Evolutionary conservation across 192 early-diverging fungal genomes (phyloP), one percentile per base, ranked within the genome.

Genomic region (Mortierella antarctica): DNA sequence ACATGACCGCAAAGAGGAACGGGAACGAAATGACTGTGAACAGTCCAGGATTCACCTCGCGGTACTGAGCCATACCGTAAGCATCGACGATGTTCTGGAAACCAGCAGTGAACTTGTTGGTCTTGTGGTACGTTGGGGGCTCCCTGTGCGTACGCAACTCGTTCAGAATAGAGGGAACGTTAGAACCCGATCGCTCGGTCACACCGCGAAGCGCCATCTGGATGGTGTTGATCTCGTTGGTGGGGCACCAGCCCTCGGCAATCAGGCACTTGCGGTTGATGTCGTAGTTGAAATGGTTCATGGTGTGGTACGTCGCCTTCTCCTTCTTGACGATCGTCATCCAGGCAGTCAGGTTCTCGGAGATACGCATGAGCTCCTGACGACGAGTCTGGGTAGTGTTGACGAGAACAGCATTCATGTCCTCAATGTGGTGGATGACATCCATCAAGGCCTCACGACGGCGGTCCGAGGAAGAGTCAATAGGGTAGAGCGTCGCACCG

Each of bases 1-100:
- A 99, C 98, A 99, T 99, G 65, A 99, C 90, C 55, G 98, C 97
- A 85, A 99, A 99, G 63, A 99, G 83, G 82, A 99, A 99, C n/a
- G 98, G 98, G 88, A 99, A 99, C 0, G 96, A 96, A 51, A 99
- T 97, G 13, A 94, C 80, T 0, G 98, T 98, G 65, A 98, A 99
- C 44, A 99, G 89, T 52, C 96, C 98, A 17, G 98, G 98, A 82
- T 99, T 99, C 69, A 99, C 96, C 86, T 99, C 98, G 67, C 93
- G 90, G 79, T 98, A 98, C 73, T 89, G 91, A 49, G 98, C 96
- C 74, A 98, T 90, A 63, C 98, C 98, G 82, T 99, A 99, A 0
- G 98, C 95, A 77, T 99, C 96, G 18, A 99, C 93, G 71, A 99
- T 97, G 64, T 87, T 92, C 86, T 99, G 98, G 88, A 99, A 99